A percentile compares a stretch with the other conserved stretches of the same genome.
These are phyloP conservation scores for Drechslera avenae DNA, from an alignment of 2,329 filamentous ascomycete genomes.

Conservation along the genomic window DNA sequence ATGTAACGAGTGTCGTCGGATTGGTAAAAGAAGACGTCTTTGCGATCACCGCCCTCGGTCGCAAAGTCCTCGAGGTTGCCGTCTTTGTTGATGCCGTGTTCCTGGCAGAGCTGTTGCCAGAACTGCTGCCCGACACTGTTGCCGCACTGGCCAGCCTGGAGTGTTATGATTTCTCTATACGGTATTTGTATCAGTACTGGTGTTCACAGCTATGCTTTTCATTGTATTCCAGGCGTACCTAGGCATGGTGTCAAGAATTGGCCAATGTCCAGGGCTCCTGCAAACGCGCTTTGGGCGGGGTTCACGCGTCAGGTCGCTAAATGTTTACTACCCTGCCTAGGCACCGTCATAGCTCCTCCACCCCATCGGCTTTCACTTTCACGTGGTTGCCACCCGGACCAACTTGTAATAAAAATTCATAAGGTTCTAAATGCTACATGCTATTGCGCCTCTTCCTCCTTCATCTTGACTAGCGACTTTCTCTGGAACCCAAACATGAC, in stretches of 20 bases:
- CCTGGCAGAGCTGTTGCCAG: constrained; percentile 97
- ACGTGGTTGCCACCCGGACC: neutral
- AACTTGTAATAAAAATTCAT: too few relatives aligned
- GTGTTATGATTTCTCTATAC: constrained; percentile 93
- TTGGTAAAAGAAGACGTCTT: constrained; percentile 99
- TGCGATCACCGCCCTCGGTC: constrained; percentile 94
- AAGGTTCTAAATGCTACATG: too few relatives aligned
- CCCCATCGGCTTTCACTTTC: neutral
- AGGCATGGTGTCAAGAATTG: constrained; percentile 42
- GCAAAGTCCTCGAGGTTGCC: constrained; percentile 98
- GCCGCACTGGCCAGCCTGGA: constrained; percentile 98
- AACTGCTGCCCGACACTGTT: constrained; percentile 99
- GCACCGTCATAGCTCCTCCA: constrained; percentile 6
- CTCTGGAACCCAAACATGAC: constrained; percentile 36
- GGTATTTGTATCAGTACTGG: constrained; percentile 24
- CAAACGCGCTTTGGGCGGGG: constrained; percentile 44
- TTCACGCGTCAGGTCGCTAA: constrained; percentile 28
- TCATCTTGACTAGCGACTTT: constrained; percentile 26
- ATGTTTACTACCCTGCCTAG: constrained; percentile 11
- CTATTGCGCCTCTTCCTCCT: constrained; percentile 7
- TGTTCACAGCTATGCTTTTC: too few relatives aligned
- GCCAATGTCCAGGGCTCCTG: constrained; percentile 28
- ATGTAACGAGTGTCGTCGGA: constrained; percentile 99
- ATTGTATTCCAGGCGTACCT: constrained; percentile 32
- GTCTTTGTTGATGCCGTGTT: constrained; percentile 97